These are phyloP conservation scores for Senna tora DNA, from an alignment of 306 rosid genomes.

Conservation along the genomic window DNA sequence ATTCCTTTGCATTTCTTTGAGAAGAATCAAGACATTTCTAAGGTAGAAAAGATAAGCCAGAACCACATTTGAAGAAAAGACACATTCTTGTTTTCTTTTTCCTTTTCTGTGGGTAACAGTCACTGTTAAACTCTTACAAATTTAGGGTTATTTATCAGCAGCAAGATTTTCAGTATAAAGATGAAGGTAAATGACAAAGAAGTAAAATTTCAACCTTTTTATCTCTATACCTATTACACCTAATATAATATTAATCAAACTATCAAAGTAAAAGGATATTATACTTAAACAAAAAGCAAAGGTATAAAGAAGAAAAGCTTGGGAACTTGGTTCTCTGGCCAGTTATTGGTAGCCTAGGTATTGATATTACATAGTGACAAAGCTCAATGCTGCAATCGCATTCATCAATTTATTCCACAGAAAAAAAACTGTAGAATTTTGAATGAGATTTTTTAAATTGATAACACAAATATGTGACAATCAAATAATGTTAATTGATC, in stretches of 20 bases:
- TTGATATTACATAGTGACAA: background rate
- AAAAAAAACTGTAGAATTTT: background rate
- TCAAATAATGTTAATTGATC: background rate
- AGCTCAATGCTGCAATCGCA: background rate
- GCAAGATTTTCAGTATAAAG: no score
- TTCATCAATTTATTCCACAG: background rate
- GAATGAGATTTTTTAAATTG: background rate
- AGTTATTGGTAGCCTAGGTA: background rate
- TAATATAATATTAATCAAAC: background rate
- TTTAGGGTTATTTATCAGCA: no score
- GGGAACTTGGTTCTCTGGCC: constrained; percentile 44
- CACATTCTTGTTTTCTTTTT: background rate
- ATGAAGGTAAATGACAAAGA: background rate
- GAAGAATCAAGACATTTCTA: constrained; percentile 33
- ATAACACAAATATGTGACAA: background rate
- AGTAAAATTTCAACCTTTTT: background rate
- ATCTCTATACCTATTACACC: background rate
- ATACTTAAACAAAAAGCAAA: constrained; percentile 29
- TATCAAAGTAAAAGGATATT: constrained; percentile 27
- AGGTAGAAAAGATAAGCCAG: constrained; percentile 27
- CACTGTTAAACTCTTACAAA: background rate
- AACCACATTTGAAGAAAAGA: constrained; percentile 30
- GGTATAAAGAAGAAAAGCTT: constrained; percentile 40
- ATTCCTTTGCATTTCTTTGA: constrained; percentile 29
- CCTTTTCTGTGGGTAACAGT: background rate